Evolutionary conservation across 1,284 basidiomycete species (phyloP), one percentile per base, ranked within the genome.

Genomic region (Ceratorhiza oryzae-sativae): DNA sequence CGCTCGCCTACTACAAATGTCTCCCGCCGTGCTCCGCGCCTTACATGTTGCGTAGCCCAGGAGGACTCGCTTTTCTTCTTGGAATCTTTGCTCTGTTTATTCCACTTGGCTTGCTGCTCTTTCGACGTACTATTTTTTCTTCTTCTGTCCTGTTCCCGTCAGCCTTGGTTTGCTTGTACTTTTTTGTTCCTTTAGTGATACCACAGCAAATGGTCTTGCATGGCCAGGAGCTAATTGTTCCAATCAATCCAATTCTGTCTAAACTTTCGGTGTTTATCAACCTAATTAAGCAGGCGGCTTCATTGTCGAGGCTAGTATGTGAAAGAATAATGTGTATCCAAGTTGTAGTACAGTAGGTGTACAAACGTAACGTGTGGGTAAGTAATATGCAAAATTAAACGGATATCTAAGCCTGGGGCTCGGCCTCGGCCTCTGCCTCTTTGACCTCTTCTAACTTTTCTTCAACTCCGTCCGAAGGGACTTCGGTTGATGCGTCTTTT

Each of bases 391-490:
- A 62, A 65, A 13, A 65, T 51, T 25, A 34, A 36, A 63, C 23
- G 34, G 30, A 65, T 63, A 72, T 72, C 71, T 58, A 39, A 67
- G 67, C 49, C 59, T 49, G 41, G 73, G 73, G n/a, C n/a, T n/a
- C 75, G 71, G 71, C 74, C 63, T 73, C 77, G 55, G 75, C 77
- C 71, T 79, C 79, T 53, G 73, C 79, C 51, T 80, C 85, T 74
- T 84, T 78, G 32, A 84, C 83, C 60, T 75, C 81, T 76, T 85
- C 85, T 39, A 86, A 78, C 75, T 85, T 84, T 63, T 84, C 83
- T 32, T 80, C 83, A 25, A 86, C 83, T 45, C 82, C 82, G 42
- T 83, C 83, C 34, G 81, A 80, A 3, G 83, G 78, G 3, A 79
- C 80, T 41, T 79, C 80, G 41, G 76, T 75, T 6, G 77, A 77